phyloP scores from a whole-genome alignment of 257 asterid species.

The Solanum peruvianum region DNA sequence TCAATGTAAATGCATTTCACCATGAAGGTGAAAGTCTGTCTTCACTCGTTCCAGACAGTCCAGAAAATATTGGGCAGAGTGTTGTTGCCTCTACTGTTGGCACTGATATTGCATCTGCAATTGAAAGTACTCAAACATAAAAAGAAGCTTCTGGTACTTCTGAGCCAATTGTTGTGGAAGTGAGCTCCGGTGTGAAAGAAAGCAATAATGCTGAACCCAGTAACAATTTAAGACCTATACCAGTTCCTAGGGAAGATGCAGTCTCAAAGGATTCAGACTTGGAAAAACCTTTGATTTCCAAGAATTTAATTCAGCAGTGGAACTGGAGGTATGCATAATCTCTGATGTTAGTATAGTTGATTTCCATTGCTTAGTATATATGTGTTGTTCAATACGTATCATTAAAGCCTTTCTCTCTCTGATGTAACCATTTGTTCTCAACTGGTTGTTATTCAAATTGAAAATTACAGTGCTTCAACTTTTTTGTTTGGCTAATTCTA shows the following conservation, averaged over 20 bases:
- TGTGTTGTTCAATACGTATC: neutral
- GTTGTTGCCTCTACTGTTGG: neutral
- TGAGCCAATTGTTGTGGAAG: slow-evolving; percentile 12
- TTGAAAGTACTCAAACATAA: neutral
- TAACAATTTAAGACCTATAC: slow-evolving; percentile 5
- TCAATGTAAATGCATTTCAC: neutral
- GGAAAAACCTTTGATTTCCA: slow-evolving; percentile 42
- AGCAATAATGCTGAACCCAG: slow-evolving; percentile 7
- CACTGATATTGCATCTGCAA: slow-evolving; percentile 1
- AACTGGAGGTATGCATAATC: slow-evolving; percentile 40
- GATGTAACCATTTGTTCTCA: neutral
- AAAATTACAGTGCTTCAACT: neutral
- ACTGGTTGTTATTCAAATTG: neutral
- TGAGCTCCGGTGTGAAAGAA: slow-evolving; percentile 19
- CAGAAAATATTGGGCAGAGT: slow-evolving; percentile 10
- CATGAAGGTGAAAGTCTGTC: neutral
- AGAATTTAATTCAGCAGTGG: slow-evolving; percentile 48
- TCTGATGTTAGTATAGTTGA: neutral
- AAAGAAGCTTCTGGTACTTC: slow-evolving; percentile 12
- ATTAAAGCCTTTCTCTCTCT: neutral
- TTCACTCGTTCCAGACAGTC: neutral
- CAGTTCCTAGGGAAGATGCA: slow-evolving; percentile 17
- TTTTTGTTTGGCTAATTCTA: neutral
- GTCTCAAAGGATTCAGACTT: slow-evolving; percentile 9
- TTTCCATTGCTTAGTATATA: neutral